Conservation (phyloP, 768 basidiomycete species). For the Lentinula aciculospora region DNA sequence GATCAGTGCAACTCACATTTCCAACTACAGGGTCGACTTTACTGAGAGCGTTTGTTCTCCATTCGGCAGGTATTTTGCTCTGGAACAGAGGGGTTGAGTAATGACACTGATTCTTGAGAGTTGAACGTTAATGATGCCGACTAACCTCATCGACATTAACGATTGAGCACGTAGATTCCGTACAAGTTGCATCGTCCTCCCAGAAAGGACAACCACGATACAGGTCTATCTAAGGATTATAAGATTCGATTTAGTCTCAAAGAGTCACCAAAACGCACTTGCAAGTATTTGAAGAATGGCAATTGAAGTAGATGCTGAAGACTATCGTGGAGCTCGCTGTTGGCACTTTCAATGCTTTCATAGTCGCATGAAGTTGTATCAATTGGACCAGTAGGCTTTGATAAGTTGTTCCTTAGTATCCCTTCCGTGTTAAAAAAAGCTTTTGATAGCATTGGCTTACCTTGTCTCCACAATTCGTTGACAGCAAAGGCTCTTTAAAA, state of each 20-base stretch:
- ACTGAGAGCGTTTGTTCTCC: slow-evolving; percentile 83
- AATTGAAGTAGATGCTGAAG: slow-evolving; percentile 79
- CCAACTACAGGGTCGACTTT: slow-evolving; percentile 64
- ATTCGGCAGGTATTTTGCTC: slow-evolving; percentile 88
- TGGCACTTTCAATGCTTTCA: slow-evolving; percentile 88
- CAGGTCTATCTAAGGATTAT: slow-evolving; percentile 64
- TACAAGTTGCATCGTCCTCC: slow-evolving; percentile 91
- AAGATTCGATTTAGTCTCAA: slow-evolving; percentile 2
- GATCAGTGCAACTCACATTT: slow-evolving; percentile 32
- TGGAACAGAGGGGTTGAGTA: slow-evolving; percentile 21
- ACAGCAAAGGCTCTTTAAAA: neutral
- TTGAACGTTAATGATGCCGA: no score
- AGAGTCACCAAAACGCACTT: slow-evolving; percentile 38
- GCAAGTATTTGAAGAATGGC: slow-evolving; percentile 95
- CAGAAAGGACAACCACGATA: slow-evolving; percentile 99
- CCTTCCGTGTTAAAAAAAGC: neutral
- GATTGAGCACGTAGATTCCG: slow-evolving; percentile 86
- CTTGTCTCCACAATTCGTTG: neutral
- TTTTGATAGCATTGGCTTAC: neutral
- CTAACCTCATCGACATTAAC: slow-evolving; percentile 87
- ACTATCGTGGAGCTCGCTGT: slow-evolving; percentile 65
- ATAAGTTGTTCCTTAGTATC: neutral
- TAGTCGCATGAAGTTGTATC: slow-evolving; percentile 88
- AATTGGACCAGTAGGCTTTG: slow-evolving; percentile 74
- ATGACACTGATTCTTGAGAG: no score